Percentiles rank a stretch among this genome's conserved stretches.
Conservation (phyloP, 2,329 filamentous ascomycete genomes). For the Apiospora aurea region DNA sequence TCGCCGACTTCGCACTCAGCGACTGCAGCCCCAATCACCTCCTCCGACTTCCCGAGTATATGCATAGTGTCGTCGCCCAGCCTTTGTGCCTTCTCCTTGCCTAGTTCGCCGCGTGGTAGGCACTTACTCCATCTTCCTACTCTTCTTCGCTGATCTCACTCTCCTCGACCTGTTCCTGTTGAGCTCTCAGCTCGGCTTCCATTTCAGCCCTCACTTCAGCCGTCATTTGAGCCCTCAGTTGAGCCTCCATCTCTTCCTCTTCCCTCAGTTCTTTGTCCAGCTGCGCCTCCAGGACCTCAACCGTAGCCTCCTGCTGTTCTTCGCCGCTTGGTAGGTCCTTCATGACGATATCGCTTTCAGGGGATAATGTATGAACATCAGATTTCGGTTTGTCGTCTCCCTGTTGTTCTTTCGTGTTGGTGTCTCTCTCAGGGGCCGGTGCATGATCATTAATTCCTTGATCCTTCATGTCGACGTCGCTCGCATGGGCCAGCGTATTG, state of each 20-base stretch:
- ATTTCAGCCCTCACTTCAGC: not conserved
- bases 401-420: not conserved
- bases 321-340: not conserved
- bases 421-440: not conserved
- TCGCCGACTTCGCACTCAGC: not conserved
- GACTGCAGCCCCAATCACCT: not conserved
- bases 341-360: not conserved
- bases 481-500: too few relatives aligned
- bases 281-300: not conserved
- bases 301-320: not conserved
- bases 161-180: slow-evolving; percentile 31
- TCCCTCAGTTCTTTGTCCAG: not conserved
- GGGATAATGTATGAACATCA: too few relatives aligned
- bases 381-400: too few relatives aligned
- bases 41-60: not conserved
- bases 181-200: slow-evolving; percentile 37
- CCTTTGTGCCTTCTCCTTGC: not conserved
- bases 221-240: slow-evolving; percentile 36
- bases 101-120: not conserved
- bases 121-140: slow-evolving; percentile 26
- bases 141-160: slow-evolving; percentile 45
- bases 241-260: slow-evolving; percentile 18
- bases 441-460: too few relatives aligned
- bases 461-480: too few relatives aligned
- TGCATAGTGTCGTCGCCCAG: not conserved